Base-by-base conservation (phyloP, 768 basidiomycete genomes). In the Boletus sensibilis region DNA sequence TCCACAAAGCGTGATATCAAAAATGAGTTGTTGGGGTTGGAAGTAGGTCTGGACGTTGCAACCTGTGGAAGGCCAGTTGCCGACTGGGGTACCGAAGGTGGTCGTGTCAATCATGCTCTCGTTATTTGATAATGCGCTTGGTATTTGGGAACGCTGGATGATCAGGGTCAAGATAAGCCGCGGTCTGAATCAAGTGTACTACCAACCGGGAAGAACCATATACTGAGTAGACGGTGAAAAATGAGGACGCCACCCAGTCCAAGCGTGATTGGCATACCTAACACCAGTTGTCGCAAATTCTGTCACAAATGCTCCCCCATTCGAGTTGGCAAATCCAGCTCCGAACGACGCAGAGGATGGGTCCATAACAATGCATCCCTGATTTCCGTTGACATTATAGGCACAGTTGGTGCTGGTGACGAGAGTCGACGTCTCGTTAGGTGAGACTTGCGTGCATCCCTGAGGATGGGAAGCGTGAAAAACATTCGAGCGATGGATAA, bases 271-370 rank as follows among this genome's bases (percentile, higher is more conserved):
- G 10, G 74, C 83, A 60, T 64, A 87, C 85, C 82, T 85, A 33
- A 91, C 83, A 11, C 86, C 88, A 39, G 72, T 76, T 23, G 76
- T 69, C 1, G 88, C 86, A 56, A 85, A 84, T 67, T 91, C 88
- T 1, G 89, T 88, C 20, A 89, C 84, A 59, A 81, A 92, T 12
- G 89, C 79, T 14, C 92, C 92, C 29, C 92, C 91, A 10, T 83
- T 82, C 2, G 77, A 79, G 4, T 73, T 70, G 1, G 86, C 85
- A 64, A 93, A 92, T 3, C 74, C 83, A 13, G 78, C 75, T 18
- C 90, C 90, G 58, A 86, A 92, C 16, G 83, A 85, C 3, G 72
- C 70, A 1, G 79, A 64, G 29, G 75, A 78, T 0, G 83, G 78
- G 60, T 86, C 82, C 18, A 75, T 72, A 23, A 85, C 79, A 31